Evolutionary conservation across 1,284 basidiomycete species (phyloP), one percentile per base, ranked within the genome.

Genomic region (Marasmius tenuissimus): DNA sequence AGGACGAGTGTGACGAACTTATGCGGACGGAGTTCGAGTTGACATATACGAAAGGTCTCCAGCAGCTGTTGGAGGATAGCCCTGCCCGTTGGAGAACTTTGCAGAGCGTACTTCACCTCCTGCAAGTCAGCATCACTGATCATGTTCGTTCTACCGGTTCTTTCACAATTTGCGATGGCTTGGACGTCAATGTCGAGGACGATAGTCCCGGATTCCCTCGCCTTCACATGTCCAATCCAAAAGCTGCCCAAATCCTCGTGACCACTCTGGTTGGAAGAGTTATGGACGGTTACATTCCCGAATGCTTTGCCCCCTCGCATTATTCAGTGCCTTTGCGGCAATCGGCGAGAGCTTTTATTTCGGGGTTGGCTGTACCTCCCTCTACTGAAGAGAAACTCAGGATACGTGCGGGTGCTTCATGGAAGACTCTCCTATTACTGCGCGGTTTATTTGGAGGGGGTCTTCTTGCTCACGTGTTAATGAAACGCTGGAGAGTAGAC

Each of bases 401-500:
- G 55, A 6, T n/a, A 10, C 55, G 27, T 27, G 45, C 37, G 11
- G 56, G 56, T 1, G 60, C 61, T 40, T 12, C 20, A 20, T 45
- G 39, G 38, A 33, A 20, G 4, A 42, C 11, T 16, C 55, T 85
- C 9, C 70, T 85, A 1, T 72, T 81, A 7, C 69, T 78, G 20
- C 77, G 82, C 3, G 83, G 84, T 1, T 71, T 54, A 18, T 54
- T 54, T 16, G 81, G 4, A 63, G 69, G 71, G 11, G 78, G 77
- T 0, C 76, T 85, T 2, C 68, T 86, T 1, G 50, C 72, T 9
- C 78, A 78, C 63, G 72, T 71, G 18, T 68, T 85, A 8, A 72
- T 68, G 54, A 74, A 81, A 59, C 73, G 81, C 20, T 85, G 80
- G 78, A 70, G 83, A 18, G 83, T 85, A 18, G 80, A 86, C 64